These are phyloP conservation scores for Patellaria atrata DNA, from an alignment of 495 filamentous ascomycete genomes.

Conservation along the genomic window DNA sequence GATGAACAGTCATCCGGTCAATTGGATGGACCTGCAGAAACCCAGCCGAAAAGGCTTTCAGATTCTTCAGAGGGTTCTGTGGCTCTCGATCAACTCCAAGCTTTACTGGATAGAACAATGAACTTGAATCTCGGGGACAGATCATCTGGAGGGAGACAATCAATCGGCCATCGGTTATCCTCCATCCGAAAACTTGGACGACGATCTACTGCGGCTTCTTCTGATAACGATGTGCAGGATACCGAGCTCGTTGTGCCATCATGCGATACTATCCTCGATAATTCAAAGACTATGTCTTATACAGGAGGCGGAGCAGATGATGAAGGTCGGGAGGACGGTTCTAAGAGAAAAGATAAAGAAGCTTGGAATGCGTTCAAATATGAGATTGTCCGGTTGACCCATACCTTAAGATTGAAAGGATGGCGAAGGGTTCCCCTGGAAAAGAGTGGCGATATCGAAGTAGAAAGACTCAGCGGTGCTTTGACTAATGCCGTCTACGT, in stretches of 20 bases:
- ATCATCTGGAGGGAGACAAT: slow-evolving; percentile 20
- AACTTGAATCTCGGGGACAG: slow-evolving; percentile 22
- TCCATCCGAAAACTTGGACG: slow-evolving; percentile 21
- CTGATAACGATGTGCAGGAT: slow-evolving; percentile 61
- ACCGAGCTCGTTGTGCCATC: slow-evolving; percentile 55
- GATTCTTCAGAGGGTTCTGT: slow-evolving; percentile 20
- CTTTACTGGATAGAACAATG: slow-evolving; percentile 23
- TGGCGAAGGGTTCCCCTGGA: slow-evolving; percentile 80
- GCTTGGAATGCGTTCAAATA: slow-evolving; percentile 72
- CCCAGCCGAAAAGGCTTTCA: slow-evolving; percentile 7
- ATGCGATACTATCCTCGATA: slow-evolving; percentile 72
- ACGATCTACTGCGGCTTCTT: slow-evolving; percentile 35
- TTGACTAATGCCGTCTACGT: slow-evolving; percentile 95
- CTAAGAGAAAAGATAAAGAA: slow-evolving; percentile 45
- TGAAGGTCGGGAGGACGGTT: slow-evolving; percentile 34
- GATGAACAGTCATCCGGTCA: slow-evolving; percentile 8
- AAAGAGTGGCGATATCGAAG: slow-evolving; percentile 50
- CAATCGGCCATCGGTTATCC: slow-evolving; percentile 13
- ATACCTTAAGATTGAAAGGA: slow-evolving; percentile 76
- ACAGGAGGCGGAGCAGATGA: slow-evolving; percentile 37
- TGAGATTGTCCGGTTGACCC: slow-evolving; percentile 76
- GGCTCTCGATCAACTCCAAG: slow-evolving; percentile 24
- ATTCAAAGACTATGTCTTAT: slow-evolving; percentile 73
- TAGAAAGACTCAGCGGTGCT: slow-evolving; percentile 80
- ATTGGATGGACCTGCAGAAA: neutral